These are phyloP conservation scores for Tuber borchii DNA, from an alignment of 495 filamentous ascomycete genomes.

Conservation along the genomic window DNA sequence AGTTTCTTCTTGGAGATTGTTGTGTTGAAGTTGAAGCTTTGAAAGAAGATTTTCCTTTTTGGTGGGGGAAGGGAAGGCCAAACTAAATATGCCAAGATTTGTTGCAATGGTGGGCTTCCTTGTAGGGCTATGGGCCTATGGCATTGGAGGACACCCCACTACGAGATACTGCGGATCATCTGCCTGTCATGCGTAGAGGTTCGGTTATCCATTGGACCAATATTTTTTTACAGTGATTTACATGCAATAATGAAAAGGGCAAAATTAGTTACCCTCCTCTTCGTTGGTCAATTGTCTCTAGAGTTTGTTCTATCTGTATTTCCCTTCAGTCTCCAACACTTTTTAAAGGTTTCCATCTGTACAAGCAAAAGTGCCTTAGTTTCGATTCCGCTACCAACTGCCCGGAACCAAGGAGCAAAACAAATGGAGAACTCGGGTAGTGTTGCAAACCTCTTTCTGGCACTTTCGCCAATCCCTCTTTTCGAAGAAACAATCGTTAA, in stretches of 20 bases:
- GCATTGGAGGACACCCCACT: neutral
- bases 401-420: constrained; percentile 19
- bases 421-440: constrained; percentile 12
- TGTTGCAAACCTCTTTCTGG: constrained; percentile 70
- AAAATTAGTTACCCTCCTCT: neutral
- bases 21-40: neutral
- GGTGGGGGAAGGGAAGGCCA: neutral
- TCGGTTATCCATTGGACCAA: neutral
- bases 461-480: constrained; percentile 95
- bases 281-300: constrained; percentile 8
- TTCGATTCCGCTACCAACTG: constrained; percentile 16
- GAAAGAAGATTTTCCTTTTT: neutral
- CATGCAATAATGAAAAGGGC: neutral
- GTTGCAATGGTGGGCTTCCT: neutral
- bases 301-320: constrained; percentile 71
- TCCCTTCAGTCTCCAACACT: constrained; percentile 88
- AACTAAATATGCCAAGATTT: neutral
- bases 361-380: constrained; percentile 21
- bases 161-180: no score
- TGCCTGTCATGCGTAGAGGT: no score
- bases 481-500: constrained; percentile 93
- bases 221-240: neutral
- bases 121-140: neutral
- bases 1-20: neutral
- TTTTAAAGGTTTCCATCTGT: constrained; percentile 85